A percentile compares a stretch with the other conserved stretches of the same genome.
These are phyloP conservation scores for Furcasterigmium furcatum DNA, from an alignment of 2,329 filamentous ascomycete genomes.

Conservation along the genomic window DNA sequence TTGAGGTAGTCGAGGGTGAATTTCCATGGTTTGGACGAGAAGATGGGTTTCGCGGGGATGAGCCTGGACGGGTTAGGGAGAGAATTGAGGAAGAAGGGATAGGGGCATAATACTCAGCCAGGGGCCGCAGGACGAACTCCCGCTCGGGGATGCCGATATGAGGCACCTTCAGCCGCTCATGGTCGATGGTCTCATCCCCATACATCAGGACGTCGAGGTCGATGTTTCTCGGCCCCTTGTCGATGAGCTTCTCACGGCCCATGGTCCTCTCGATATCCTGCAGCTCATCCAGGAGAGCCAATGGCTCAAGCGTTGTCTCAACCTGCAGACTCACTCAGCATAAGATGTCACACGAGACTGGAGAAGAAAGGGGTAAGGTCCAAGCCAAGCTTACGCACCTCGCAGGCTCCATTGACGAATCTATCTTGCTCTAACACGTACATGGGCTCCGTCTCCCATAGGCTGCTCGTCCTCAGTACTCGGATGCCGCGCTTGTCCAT, in stretches of 20 bases:
- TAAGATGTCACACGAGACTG: neutral
- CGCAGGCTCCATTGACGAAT: constrained; percentile 90
- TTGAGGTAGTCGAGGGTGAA: constrained; percentile 59
- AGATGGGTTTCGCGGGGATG: constrained; percentile 50
- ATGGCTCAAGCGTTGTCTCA: constrained; percentile 71
- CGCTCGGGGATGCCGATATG: constrained; percentile 84
- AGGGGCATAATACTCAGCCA: constrained; percentile 61
- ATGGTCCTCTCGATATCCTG: constrained; percentile 80
- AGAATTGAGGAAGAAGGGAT: neutral
- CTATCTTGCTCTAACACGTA: constrained; percentile 85
- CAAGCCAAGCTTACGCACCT: constrained; percentile 65
- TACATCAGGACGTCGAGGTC: constrained; percentile 92
- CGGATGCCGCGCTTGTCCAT: constrained; percentile 73
- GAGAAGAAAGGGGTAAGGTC: too few species aligned
- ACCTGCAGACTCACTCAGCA: constrained; percentile 51
- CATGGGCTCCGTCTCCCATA: constrained; percentile 97
- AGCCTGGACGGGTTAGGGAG: constrained; percentile 35
- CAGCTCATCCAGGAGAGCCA: constrained; percentile 73
- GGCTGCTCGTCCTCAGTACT: constrained; percentile 75
- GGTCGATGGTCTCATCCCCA: constrained; percentile 59
- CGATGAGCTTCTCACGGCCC: constrained; percentile 78
- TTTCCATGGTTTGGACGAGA: constrained; percentile 55
- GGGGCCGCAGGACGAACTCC: constrained; percentile 87
- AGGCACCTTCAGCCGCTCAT: constrained; percentile 77
- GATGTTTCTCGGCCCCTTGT: constrained; percentile 93